These are phyloP conservation scores for Dipodascus albidus DNA, from an alignment of 805 yeast genomes.

Conservation along the genomic window DNA sequence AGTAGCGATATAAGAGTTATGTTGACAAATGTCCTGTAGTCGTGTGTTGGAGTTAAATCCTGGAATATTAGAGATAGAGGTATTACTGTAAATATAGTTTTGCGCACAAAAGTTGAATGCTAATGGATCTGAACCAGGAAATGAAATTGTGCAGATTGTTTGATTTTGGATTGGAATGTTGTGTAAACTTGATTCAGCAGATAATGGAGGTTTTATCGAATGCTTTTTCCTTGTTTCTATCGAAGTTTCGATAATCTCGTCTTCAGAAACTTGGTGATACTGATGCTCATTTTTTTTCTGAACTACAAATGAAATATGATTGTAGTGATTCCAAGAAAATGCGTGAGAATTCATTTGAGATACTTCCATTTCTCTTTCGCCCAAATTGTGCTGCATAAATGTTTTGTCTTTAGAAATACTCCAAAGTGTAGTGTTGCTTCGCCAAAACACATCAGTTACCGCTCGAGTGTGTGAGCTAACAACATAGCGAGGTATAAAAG, in stretches of 20 bases:
- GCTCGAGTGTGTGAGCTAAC: conserved; percentile 38
- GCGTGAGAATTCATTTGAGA: conserved; percentile 43
- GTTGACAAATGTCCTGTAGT: conserved; percentile 33
- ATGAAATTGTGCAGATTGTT: conserved; percentile 9
- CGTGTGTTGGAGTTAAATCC: conserved; percentile 6
- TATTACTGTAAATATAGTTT: conserved; percentile 6
- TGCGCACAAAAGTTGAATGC: conserved; percentile 13
- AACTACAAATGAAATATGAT: conserved; percentile 39
- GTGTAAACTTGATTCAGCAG: neutral
- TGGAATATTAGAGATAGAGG: neutral
- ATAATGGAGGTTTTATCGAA: neutral
- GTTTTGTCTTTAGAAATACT: conserved; percentile 41
- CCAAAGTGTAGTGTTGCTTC: conserved; percentile 35
- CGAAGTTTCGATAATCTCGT: neutral
- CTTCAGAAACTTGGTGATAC: neutral
- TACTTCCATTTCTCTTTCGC: conserved; percentile 31
- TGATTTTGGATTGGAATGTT: conserved; percentile 10
- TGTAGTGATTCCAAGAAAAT: conserved; percentile 46
- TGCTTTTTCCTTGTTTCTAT: neutral
- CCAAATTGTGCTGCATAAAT: conserved; percentile 38
- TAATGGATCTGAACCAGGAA: conserved; percentile 13
- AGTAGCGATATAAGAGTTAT: conserved; percentile 24
- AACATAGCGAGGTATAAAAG: conserved; percentile 54
- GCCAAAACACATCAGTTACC: conserved; percentile 48
- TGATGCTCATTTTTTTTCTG: conserved; percentile 28